A percentile compares a stretch with the other conserved stretches of the same genome.
These are phyloP conservation scores for Yamadazyma diddensiae DNA, from an alignment of 1,139 yeast genomes.

Conservation along the genomic window DNA sequence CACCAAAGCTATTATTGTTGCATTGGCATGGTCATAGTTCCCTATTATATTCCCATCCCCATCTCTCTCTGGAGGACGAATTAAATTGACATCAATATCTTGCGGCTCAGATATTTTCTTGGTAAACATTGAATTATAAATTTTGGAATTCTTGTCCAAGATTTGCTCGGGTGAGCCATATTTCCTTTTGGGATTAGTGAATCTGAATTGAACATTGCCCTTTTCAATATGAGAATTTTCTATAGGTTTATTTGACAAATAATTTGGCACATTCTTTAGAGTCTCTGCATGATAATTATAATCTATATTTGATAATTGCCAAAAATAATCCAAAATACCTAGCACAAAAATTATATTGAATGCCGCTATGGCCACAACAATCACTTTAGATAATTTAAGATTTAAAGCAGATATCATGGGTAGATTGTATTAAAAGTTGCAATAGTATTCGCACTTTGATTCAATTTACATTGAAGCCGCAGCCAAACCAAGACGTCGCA, in stretches of 20 bases:
- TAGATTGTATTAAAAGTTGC: too few relatives aligned
- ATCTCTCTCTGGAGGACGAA: slow-evolving; percentile 32
- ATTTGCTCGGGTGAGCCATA: slow-evolving; percentile 28
- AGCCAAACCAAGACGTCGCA: too few relatives aligned
- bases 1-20: slow-evolving; percentile 71
- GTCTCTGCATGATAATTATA: slow-evolving; percentile 4
- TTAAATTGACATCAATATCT: slow-evolving; percentile 34
- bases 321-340: slow-evolving; percentile 8
- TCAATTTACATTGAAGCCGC: too few relatives aligned
- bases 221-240: slow-evolving; percentile 15
- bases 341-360: slow-evolving; percentile 12
- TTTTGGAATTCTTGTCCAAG: slow-evolving; percentile 29
- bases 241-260: neutral
- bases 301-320: slow-evolving; percentile 8
- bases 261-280: neutral
- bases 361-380: slow-evolving; percentile 9
- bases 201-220: slow-evolving; percentile 33
- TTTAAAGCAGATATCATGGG: slow-evolving; percentile 19
- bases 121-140: slow-evolving; percentile 30
- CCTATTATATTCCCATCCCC: slow-evolving; percentile 11
- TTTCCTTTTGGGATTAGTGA: slow-evolving; percentile 27
- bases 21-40: slow-evolving; percentile 54
- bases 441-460: too few relatives aligned
- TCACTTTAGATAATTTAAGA: slow-evolving; percentile 12
- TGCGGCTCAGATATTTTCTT: slow-evolving; percentile 47